Base-by-base conservation (phyloP, 768 basidiomycete genomes). In the Calocybe indica region DNA sequence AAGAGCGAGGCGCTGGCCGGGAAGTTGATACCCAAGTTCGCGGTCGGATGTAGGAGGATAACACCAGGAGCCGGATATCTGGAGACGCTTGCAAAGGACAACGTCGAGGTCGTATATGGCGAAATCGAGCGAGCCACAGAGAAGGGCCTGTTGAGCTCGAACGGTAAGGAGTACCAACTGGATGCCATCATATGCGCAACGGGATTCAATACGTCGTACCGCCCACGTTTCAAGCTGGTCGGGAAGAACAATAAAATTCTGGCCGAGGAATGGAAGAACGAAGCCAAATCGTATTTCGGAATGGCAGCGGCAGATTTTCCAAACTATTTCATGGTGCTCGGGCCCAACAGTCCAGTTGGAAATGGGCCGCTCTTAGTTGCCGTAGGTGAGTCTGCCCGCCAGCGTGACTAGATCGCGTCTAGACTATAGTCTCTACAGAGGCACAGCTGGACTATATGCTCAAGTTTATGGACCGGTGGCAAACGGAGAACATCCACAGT, bases 1-100 rank as follows among this genome's bases (percentile, higher is more conserved):
- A 64, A 69, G 49, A 70, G 64, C 47, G 66, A 70, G 0, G 64
- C 65, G 58, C 72, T 80, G 33, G 66, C 68, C 12, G 70, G 71
- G 14, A 61, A 69, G 44, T 37, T 70, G 28, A 64, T 69, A 11
- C 68, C 67, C 1, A 54, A 47, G n/a, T 70, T 62, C 53, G 57
- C 56, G 5, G 59, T 69, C 6, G 67, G 68, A 3, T 70, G 68
- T 44, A 48, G 65, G 8, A 54, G 68, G 42, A 56, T 68, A 5
- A 69, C 67, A 8, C 66, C 67, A 7, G 67, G 66, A 0, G 54
- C 59, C 28, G 59, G 60, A 6, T 69, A 67, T 46, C 61, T 70
- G 6, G 66, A 70, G 47, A 55, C 63, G 0, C 48, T 70, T 8
- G 49, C 50, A 1, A 54, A 59, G 15, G 59, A 64, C 7, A 67